Base-by-base conservation (phyloP, 208 protist species). In the Tritrichomonas musculus region DNA sequence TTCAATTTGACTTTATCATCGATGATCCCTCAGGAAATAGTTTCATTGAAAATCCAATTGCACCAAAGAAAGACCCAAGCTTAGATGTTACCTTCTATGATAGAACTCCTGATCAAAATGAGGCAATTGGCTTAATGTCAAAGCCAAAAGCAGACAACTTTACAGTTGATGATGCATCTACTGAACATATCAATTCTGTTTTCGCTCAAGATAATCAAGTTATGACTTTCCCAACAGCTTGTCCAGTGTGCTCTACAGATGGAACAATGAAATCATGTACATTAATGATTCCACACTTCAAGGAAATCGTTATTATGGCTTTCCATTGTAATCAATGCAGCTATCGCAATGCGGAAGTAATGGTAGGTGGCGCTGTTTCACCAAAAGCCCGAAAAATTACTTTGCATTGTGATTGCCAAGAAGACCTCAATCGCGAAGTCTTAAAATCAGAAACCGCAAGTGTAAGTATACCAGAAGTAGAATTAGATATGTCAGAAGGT, bases 21-120 rank as follows among this genome's bases (percentile, higher is more conserved):
- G 77, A 88, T 39, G 77, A 88, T 88, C 77, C 77, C 53, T 88
- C 77, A 60, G 77, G 77, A 22, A 88, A 88, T 47, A 39, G 27
- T 5, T 88, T 88, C 47, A 44, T 88, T n/a, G 77, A 88, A 47
- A 88, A 88, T 39, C 77, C 77, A 88, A 39, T 88, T 20, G 77
- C 77, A 30, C 77, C 77, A 13, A n/a, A 13, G 33, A 44, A 44
- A 57, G 77, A 88, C 57, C 77, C 77, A 88, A 14, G 33, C 11
- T 47, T 88, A n/a, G 14, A 57, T 8, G 39, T 47, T 39, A 8
- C 20, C 1, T 88, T 88, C 77, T 88, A 88, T 47, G 13, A 49
- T 20, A 53, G 77, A 53, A 88, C 77, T 2, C 41, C 77, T 47
- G 47, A 88, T 20, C 44, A 53, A n/a, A 57, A 53, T 33, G 77